Base-by-base conservation (phyloP, 164 flowering plant genomes). In the Litsea cubeba region DNA sequence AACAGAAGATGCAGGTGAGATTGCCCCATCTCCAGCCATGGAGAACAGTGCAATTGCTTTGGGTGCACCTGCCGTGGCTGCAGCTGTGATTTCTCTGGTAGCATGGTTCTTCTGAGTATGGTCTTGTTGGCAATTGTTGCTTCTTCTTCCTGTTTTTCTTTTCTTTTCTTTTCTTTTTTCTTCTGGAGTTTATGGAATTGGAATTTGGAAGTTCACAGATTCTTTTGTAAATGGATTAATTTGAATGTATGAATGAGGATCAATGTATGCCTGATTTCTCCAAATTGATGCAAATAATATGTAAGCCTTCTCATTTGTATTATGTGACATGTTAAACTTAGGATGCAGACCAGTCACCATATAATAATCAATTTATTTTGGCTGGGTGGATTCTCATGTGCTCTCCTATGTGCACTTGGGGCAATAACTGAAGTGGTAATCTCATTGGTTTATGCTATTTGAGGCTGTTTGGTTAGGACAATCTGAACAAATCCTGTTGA, bases 21-120 rank as follows among this genome's bases (percentile, higher is more conserved):
- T 81, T n/a, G 79, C 85, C 23, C 85, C 84, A 2, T 51, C 84
- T 0, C 87, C 82, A 1, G 74, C 71, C 32, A 81, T 85, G 83
- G 71, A 83, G 68, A 83, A 76, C 49, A 74, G 71, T 32, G 85
- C 71, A 15, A 65, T 51, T 4, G 69, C 68, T 67, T 64, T 80
- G 18, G 73, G 54, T 62, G 80, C 69, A 40, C 81, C 85, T 1
- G 79, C 76, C 57, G 40, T 74, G 60, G 50, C 76, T 71, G 84
- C 83, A 17, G 84, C 76, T 22, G 23, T 76, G 32, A 80, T 65
- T 70, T 79, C 81, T 74, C 20, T 82, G 40, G 62, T 62, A 46
- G 85, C 83, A 30, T 79, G 73, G 81, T 71, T 82, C 65, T 26
- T 80, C 57, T 82, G 72, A 81, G n/a, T 70, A 75, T 51, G 14